These are phyloP conservation scores for Nissolia schottii DNA, from an alignment of 306 rosid genomes.

Conservation along the genomic window DNA sequence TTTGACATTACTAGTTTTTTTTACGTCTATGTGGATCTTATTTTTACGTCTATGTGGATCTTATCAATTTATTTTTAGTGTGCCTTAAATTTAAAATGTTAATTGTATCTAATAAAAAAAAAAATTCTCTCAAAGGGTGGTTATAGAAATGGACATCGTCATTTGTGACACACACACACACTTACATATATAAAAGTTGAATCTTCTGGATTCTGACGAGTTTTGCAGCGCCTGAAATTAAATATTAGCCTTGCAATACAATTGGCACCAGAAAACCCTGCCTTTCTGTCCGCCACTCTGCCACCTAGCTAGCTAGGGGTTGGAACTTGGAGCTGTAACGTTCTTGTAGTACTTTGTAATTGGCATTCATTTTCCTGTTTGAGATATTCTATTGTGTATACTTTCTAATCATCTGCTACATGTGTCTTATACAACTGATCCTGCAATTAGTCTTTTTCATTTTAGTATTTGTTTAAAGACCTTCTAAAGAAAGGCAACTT, in stretches of 20 bases:
- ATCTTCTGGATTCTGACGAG: slow-evolving; percentile 13
- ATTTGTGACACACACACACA: no score
- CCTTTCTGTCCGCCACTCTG: slow-evolving; percentile 21
- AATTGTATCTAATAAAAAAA: no score
- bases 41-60: no score
- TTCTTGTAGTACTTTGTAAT: slow-evolving; percentile 27
- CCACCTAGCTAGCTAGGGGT: slow-evolving; percentile 32
- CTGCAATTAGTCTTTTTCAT: no score
- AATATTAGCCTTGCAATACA: slow-evolving; percentile 11
- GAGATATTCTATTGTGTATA: background rate
- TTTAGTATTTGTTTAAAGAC: no score
- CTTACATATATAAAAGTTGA: no score
- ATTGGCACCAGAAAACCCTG: slow-evolving; percentile 22
- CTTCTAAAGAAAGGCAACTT: background rate
- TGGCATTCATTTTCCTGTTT: background rate
- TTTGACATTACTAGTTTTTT: no score
- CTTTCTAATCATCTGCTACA: background rate
- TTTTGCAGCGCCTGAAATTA: slow-evolving; percentile 21
- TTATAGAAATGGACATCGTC: background rate
- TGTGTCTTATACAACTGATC: no score
- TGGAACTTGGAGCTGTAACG: slow-evolving; percentile 58
- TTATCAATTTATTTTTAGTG: no score
- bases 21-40: no score
- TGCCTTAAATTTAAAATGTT: no score
- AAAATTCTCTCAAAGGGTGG: background rate